Conservation (phyloP, 306 rosid species). For the Quercus cerris region DNA sequence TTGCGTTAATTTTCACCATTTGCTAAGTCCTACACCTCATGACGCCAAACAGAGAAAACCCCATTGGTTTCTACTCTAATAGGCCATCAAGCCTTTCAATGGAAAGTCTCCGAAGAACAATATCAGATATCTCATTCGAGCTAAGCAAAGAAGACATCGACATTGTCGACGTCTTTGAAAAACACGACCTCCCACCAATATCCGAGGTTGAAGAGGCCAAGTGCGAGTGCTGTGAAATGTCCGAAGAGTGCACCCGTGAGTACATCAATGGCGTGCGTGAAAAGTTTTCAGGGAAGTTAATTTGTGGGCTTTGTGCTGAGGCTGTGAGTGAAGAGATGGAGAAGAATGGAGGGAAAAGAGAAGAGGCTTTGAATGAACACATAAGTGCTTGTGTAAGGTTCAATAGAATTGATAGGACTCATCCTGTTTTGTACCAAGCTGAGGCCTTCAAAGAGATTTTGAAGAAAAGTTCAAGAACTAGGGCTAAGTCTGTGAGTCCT, state of each 20-base stretch:
- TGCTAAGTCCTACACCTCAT: conserved; percentile 5
- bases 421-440: conserved; percentile 51
- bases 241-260: conserved; percentile 52
- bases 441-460: conserved; percentile 53
- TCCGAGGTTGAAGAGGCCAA: conserved; percentile 36
- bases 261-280: conserved; percentile 34
- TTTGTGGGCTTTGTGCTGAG: conserved; percentile 57
- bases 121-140: conserved; percentile 37
- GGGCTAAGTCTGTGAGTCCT: conserved; percentile 29
- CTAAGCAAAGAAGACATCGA: conserved; percentile 12
- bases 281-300: conserved; percentile 43
- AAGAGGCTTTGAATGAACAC: conserved; percentile 48
- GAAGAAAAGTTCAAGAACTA: conserved; percentile 30
- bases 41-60: conserved; percentile 30
- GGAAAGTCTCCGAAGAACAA: conserved; percentile 43
- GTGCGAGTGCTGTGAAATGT: conserved; percentile 73
- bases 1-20: not conserved
- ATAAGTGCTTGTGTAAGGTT: conserved; percentile 51
- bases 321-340: conserved; percentile 57
- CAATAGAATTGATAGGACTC: conserved; percentile 40
- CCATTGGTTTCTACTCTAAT: conserved; percentile 13
- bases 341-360: conserved; percentile 43
- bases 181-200: conserved; percentile 9
- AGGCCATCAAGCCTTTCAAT: conserved; percentile 20
- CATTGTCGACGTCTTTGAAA: not conserved